Percentiles rank a stretch among this genome's conserved stretches.
phyloP scores from a whole-genome alignment of 169 alveolate genomes.

The Plasmodium ovale region DNA sequence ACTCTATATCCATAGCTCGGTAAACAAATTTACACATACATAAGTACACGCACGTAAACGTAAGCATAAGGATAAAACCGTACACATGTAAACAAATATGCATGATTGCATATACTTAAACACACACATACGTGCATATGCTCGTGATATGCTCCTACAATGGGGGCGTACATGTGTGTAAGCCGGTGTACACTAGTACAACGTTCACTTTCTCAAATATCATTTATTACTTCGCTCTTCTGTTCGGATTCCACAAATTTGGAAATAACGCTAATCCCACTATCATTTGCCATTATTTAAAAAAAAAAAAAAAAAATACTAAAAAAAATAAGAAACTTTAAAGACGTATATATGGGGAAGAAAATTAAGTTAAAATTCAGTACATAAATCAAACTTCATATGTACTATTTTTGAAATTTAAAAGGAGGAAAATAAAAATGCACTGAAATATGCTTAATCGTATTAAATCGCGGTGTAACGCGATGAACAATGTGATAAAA shows the following conservation, averaged over 20 bases:
- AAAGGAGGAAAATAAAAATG: slow-evolving; percentile 31
- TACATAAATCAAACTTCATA: slow-evolving; percentile 23
- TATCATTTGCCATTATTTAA: slow-evolving; percentile 60
- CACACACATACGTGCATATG: background rate
- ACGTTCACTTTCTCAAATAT: background rate
- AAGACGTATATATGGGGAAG: slow-evolving; percentile 15
- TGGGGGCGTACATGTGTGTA: too few species aligned
- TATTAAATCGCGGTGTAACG: too few species aligned
- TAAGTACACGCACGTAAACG: too few species aligned
- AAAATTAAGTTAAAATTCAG: slow-evolving; percentile 20
- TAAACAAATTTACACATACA: too few species aligned
- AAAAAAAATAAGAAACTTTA: slow-evolving; percentile 35
- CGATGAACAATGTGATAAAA: too few species aligned
- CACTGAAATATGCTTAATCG: too few species aligned
- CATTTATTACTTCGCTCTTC: slow-evolving; percentile 51
- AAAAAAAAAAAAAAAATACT: slow-evolving; percentile 15
- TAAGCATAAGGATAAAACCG: too few species aligned
- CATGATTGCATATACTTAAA: too few species aligned
- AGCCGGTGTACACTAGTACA: too few species aligned
- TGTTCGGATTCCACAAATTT: slow-evolving; percentile 76
- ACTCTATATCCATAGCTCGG: too few species aligned
- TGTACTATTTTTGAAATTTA: slow-evolving; percentile 10
- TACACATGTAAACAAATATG: too few species aligned
- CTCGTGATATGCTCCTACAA: background rate
- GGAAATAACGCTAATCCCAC: slow-evolving; percentile 75